These are phyloP conservation scores for Trametes cubensis DNA, from an alignment of 768 basidiomycete genomes.

Conservation along the genomic window DNA sequence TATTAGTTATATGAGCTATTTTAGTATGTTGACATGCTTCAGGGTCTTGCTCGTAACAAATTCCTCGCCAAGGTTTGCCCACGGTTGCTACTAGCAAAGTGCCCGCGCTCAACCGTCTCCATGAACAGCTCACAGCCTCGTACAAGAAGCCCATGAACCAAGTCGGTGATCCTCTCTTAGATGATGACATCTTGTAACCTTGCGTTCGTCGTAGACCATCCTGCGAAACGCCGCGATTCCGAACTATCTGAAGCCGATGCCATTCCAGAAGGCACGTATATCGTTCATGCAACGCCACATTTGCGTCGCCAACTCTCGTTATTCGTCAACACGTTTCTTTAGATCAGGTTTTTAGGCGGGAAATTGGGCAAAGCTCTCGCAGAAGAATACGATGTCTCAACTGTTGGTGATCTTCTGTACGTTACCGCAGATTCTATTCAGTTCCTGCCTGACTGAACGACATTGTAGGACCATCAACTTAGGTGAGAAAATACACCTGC, in stretches of 20 bases:
- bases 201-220: slow-evolving; percentile 59
- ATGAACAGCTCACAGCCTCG: slow-evolving; percentile 75
- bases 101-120: neutral
- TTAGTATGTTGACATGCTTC: neutral
- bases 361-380: slow-evolving; percentile 90
- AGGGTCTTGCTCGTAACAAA: slow-evolving; percentile 94
- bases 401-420: slow-evolving; percentile 88
- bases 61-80: slow-evolving; percentile 84
- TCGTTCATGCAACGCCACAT: neutral
- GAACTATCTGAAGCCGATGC: slow-evolving; percentile 77
- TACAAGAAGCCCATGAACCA: slow-evolving; percentile 91
- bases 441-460: neutral
- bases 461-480: slow-evolving; percentile 57
- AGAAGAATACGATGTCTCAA: slow-evolving; percentile 84
- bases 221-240: slow-evolving; percentile 84
- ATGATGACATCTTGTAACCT: neutral
- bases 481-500: slow-evolving; percentile 42
- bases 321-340: slow-evolving; percentile 10
- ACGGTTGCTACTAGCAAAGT: slow-evolving; percentile 79
- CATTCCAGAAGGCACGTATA: slow-evolving; percentile 54
- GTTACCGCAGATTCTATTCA: slow-evolving; percentile 32
- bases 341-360: slow-evolving; percentile 95
- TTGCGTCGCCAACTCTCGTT: neutral
- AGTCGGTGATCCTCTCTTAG: slow-evolving; percentile 42
- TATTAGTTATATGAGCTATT: neutral